Evolutionary conservation across 2,329 filamentous ascomycete species (phyloP).

Genomic region (Fusarium palustre): DNA sequence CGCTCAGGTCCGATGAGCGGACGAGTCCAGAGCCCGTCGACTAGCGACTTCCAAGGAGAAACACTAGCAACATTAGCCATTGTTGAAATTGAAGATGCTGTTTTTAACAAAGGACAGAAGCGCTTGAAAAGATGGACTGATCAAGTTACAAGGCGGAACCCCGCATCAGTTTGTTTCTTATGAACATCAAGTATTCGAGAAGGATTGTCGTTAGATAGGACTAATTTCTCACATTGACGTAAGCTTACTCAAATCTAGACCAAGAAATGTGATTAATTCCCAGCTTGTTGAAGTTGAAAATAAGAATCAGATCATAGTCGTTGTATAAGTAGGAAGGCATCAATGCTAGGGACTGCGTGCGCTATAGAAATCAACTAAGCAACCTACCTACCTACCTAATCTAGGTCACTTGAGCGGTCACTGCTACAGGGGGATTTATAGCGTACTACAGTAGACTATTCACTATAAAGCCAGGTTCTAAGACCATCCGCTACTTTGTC

Average conservation of each 20-base stretch:
- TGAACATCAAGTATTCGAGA: background rate
- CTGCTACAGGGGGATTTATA: background rate
- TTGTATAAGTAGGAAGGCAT: background rate
- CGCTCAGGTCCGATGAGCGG: background rate
- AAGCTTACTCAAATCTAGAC: background rate
- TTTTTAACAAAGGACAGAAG: too few species aligned
- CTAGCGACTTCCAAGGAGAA: background rate
- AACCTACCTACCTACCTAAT: too few species aligned
- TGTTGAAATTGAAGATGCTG: background rate
- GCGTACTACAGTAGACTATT: background rate
- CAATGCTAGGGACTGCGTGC: background rate
- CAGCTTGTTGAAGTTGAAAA: background rate
- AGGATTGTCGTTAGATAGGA: background rate
- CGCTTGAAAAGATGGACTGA: background rate
- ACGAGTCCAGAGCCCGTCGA: background rate
- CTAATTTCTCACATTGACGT: conserved; percentile 4
- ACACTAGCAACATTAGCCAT: background rate
- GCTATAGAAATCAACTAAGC: background rate
- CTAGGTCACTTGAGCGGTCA: background rate
- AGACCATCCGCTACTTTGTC: background rate
- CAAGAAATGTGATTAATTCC: background rate
- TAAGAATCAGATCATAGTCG: background rate
- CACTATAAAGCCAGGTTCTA: background rate
- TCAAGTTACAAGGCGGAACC: background rate
- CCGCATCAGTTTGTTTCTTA: background rate